Evolutionary conservation across 345 rosid genomes (phyloP), one percentile per base, ranked within the genome.

Genomic region (Firmiana major): DNA sequence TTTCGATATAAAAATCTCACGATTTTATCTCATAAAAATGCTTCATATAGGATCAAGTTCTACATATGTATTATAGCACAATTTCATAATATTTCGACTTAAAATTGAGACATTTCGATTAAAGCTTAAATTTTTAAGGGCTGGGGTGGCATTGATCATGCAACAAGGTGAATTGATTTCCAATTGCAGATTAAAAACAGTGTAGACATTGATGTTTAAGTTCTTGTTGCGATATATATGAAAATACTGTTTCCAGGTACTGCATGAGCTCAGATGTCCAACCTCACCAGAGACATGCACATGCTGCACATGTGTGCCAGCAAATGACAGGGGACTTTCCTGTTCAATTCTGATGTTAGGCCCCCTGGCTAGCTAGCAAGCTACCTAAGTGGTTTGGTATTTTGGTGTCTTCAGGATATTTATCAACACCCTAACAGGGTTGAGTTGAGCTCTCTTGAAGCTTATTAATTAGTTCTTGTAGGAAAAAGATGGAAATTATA

Each of bases 201-300:
- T 31, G 34, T 31, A 31, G 34, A 31, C 34, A 31, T 31, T 31
- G 34, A 31, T 31, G 34, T 69, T 46, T 24, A 28, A 48, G 74
- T 48, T 70, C n/a, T 49, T 42, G 7, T 63, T 22, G 55, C 28
- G 26, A 28, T 71, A 17, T 28, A 38, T 28, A 16, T 15, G 24
- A 70, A 31, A 7, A 46, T 16, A 46, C 73, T 69, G 73, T 69
- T 69, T 15, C 51, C 46, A 26, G 21, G 73, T 69, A 68, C 73
- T 69, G 57, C 0, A 3, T 69, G 73, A 69, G 73, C 73, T 69
- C 57, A 69, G 21, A 69, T 69, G 73, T 22, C 73, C 57, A 69
- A 69, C 73, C 36, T 26, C 5, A 26, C 31, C 57, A 6, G 57
- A 48, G 73, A 69, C 21, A 24, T 15, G 73, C 73, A 69, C 73